Evolutionary conservation across 1,284 basidiomycete genomes (phyloP), one percentile per base, ranked within the genome.

Genomic region (Puccinia coronata): DNA sequence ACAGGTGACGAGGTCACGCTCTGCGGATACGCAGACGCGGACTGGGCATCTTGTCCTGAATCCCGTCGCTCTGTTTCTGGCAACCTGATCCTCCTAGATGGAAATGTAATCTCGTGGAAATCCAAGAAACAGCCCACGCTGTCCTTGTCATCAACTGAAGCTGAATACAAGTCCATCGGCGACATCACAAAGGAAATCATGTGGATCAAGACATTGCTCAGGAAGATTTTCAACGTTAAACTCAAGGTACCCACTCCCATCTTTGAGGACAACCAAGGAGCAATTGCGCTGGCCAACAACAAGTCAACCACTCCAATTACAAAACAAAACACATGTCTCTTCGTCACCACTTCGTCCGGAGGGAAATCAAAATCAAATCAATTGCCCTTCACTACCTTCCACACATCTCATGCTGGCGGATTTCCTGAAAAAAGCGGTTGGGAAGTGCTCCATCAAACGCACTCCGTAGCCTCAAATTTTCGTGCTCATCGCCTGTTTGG

Each of bases 81-180:
- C 0, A 88, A 87, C 79, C 82, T 84, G 11, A 87, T 87, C 82
- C 83, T 82, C 11, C 49, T 86, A 18, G 83, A 83, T 23, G 84
- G 84, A 2, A 86, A 85, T 11, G 76, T 85, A 0, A 82, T 89
- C 55, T 85, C 85, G 2, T 89, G 88, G 88, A 78, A 79, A 20
- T 87, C 87, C 0, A 85, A 86, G 61, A 86, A 87, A 49, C 88
- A 89, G 82, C 59, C 82, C 1, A 85, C 85, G 0, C 84, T 87
- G 6, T 84, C 87, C 2, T 79, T 83, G 0, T 89, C 87, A 0
- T 86, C 87, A 0, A 84, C 84, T 0, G 88, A 88, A 70, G 86
- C 89, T 0, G 88, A 89, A 82, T 89, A 88, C 80, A 85, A 88
- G n/a, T 87, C 87, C 1, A 83, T 86, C 36, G 82, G 84, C 88